These are phyloP conservation scores for Sechiopsis laciniata DNA, from an alignment of 306 rosid species.

Conservation along the genomic window DNA sequence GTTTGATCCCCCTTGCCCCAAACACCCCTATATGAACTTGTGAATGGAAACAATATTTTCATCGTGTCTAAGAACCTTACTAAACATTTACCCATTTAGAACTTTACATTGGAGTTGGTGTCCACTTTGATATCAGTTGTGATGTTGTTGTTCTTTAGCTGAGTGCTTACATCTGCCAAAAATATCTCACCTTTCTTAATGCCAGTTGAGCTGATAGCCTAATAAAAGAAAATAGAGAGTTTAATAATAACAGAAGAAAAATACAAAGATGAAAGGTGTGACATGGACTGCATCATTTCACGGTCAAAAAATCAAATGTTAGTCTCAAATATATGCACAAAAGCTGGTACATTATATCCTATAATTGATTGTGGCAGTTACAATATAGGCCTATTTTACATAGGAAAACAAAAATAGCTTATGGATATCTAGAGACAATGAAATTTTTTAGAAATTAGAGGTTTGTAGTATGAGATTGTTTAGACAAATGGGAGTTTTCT, in stretches of 20 bases:
- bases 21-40: neutral
- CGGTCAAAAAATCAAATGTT: neutral
- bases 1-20: too few relatives aligned
- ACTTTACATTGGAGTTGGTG: constrained; percentile 66
- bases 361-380: neutral
- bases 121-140: constrained; percentile 88
- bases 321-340: neutral
- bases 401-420: neutral
- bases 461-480: neutral
- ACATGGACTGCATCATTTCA: neutral
- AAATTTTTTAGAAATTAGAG: neutral
- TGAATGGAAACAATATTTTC: neutral
- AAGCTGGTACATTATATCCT: neutral
- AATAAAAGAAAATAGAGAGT: constrained; percentile 12
- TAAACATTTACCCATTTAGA: neutral
- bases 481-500: neutral
- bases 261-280: neutral
- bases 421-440: neutral
- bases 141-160: constrained; percentile 88
- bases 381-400: neutral
- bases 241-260: constrained; percentile 13
- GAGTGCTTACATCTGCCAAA: constrained; percentile 69
- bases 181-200: constrained; percentile 62
- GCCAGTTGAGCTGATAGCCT: constrained; percentile 86
- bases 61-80: constrained; percentile 22